Evolutionary conservation across 495 filamentous ascomycete genomes (phyloP).

Genomic region (Gamarada debralockiae): DNA sequence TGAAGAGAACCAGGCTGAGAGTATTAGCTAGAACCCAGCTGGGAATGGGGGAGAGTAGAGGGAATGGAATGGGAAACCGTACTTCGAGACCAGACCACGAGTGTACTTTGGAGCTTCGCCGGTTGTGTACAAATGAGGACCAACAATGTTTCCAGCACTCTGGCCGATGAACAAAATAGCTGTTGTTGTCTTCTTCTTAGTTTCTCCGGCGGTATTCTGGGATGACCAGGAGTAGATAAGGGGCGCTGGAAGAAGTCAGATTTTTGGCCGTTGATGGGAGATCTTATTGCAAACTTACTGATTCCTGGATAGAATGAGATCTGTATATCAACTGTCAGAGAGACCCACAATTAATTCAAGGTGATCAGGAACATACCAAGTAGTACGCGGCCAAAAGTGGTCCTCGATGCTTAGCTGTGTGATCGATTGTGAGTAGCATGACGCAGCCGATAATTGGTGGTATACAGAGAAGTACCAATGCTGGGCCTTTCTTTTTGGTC

Average conservation of each 20-base stretch:
- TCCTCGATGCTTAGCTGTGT: slow-evolving; percentile 39
- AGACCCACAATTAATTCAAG: background rate
- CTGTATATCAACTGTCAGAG: slow-evolving; percentile 10
- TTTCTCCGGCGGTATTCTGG: slow-evolving; percentile 60
- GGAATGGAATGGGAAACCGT: slow-evolving; percentile 15
- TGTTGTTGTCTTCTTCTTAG: slow-evolving; percentile 58
- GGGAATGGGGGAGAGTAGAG: no score
- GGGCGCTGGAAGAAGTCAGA: slow-evolving; percentile 35
- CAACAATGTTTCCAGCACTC: slow-evolving; percentile 47
- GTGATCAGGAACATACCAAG: slow-evolving; percentile 34
- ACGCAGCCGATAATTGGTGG: slow-evolving; percentile 55
- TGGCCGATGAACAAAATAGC: slow-evolving; percentile 55
- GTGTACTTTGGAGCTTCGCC: slow-evolving; percentile 50
- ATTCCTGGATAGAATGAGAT: slow-evolving; percentile 60
- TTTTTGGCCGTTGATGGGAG: no score
- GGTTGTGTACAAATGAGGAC: slow-evolving; percentile 33
- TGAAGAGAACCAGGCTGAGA: slow-evolving; percentile 45
- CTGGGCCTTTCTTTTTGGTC: slow-evolving; percentile 50
- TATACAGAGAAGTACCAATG: slow-evolving; percentile 49
- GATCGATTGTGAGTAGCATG: slow-evolving; percentile 48
- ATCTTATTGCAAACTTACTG: slow-evolving; percentile 30
- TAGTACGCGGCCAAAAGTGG: slow-evolving; percentile 57
- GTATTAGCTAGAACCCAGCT: no score
- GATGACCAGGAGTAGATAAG: slow-evolving; percentile 61
- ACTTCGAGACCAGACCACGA: slow-evolving; percentile 48